Base-by-base conservation (phyloP, 768 basidiomycete species). In the Trichaptum fuscoviolaceum region DNA sequence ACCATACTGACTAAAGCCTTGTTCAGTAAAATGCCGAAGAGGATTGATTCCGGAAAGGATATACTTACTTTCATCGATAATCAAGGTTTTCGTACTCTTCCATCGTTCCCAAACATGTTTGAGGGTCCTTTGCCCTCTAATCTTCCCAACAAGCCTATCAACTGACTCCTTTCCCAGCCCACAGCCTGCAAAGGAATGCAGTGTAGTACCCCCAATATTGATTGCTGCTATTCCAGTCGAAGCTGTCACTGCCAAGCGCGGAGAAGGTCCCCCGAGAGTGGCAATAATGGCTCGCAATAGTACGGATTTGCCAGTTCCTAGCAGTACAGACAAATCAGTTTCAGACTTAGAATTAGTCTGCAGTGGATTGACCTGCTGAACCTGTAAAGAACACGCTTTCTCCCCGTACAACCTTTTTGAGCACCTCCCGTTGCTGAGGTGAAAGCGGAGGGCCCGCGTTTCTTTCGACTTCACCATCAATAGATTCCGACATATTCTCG, bases 371-470 rank as follows among this genome's bases (percentile, higher is more conserved):
- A 88, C 92, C 92, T 64, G 93, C 93, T 20, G 90, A 89, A 1
- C 93, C 93, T 0, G 93, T 94, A 74, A 95, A 95, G 76, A 95
- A 95, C 8, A 94, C 85, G 71, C 79, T 93, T 68, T 83, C 76
- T 2, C 87, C 86, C 10, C 77, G 77, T 59, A 85, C 81, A 7
- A 94, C 90, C 70, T 72, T 75, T 17, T 78, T 70, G 7, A 89
- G 73, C 7, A 89, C 83, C 2, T 64, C 62, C 61, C 70, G 73
- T 73, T 90, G 88, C 71, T 88, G 85, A 4, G 75, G 71, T 12
- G 87, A 88, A 15, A 90, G 76, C 12, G 42, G 42, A 52, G 42
- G 42, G 12, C 42, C 42, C 6, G 65, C 25, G 20, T 85, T 70
- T 34, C 73, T 26, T 17, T 71, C 67, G 10, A 60, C 24, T 65